phyloP scores from a whole-genome alignment of 768 basidiomycete genomes.

The Gymnopilus dilepis region DNA sequence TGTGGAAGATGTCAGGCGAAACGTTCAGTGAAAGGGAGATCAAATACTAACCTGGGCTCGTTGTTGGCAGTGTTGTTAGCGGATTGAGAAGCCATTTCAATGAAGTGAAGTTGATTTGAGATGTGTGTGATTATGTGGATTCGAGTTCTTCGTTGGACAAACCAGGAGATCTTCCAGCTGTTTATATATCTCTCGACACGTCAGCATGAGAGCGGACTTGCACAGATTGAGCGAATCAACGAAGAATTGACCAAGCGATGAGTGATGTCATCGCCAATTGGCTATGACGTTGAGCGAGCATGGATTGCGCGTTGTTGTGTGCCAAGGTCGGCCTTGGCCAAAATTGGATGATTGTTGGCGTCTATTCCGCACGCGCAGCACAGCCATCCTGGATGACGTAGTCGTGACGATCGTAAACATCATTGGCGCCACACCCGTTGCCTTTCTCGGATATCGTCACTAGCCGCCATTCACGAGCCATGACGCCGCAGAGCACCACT shows the following conservation, averaged over 20 bases:
- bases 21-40: background rate
- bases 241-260: background rate
- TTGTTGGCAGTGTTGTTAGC: constrained; percentile 33
- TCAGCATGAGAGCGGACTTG: background rate
- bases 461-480: background rate
- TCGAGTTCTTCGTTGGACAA: background rate
- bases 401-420: background rate
- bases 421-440: constrained; percentile 1
- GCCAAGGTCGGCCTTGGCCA: background rate
- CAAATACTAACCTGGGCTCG: constrained; percentile 34
- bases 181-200: background rate
- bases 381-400: constrained; percentile 1
- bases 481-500: background rate
- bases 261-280: background rate
- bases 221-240: background rate
- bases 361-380: constrained; percentile 2
- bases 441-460: background rate
- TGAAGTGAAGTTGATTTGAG: constrained; percentile 1
- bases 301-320: background rate
- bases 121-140: background rate
- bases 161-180: background rate
- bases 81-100: constrained; percentile 25
- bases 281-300: background rate
- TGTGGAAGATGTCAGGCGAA: constrained; percentile 19
- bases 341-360: background rate